These are phyloP conservation scores for Ascochyta rabiei DNA, from an alignment of 2,329 filamentous ascomycete species.

Conservation along the genomic window DNA sequence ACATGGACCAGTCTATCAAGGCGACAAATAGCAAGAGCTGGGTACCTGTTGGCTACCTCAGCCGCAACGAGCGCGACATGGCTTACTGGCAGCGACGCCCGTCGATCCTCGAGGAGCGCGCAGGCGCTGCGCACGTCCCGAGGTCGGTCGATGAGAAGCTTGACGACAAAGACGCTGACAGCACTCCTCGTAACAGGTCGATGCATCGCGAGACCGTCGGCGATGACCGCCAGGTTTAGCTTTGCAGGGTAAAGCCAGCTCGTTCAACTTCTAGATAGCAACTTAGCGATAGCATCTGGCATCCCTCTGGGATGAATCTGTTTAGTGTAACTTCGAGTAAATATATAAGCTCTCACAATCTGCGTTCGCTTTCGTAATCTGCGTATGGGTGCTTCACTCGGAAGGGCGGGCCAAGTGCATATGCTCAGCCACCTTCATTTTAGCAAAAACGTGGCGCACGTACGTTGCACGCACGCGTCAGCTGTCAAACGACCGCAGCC, in stretches of 20 bases:
- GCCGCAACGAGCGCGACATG: slow-evolving; percentile 37
- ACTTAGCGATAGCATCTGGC: neutral
- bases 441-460: slow-evolving; percentile 31
- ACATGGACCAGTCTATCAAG: slow-evolving; percentile 36
- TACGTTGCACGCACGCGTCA: slow-evolving; percentile 15
- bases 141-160: slow-evolving; percentile 27
- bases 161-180: slow-evolving; percentile 26
- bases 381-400: neutral
- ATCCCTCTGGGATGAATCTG: neutral
- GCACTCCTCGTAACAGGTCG: slow-evolving; percentile 29
- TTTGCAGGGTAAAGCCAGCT: neutral
- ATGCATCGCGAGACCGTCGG: slow-evolving; percentile 30
- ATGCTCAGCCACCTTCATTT: slow-evolving; percentile 18
- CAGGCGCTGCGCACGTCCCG: slow-evolving; percentile 8
- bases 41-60: slow-evolving; percentile 41
- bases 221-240: slow-evolving; percentile 17
- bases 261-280: neutral
- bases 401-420: slow-evolving; percentile 1
- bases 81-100: slow-evolving; percentile 35
- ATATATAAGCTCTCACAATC: neutral
- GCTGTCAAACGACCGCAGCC: slow-evolving; percentile 16
- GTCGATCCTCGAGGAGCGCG: slow-evolving; percentile 24
- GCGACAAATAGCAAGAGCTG: slow-evolving; percentile 42
- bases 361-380: neutral
- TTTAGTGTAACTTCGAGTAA: neutral